These are phyloP conservation scores for Casuarina cunninghamiana DNA, from an alignment of 306 rosid genomes.

Conservation along the genomic window DNA sequence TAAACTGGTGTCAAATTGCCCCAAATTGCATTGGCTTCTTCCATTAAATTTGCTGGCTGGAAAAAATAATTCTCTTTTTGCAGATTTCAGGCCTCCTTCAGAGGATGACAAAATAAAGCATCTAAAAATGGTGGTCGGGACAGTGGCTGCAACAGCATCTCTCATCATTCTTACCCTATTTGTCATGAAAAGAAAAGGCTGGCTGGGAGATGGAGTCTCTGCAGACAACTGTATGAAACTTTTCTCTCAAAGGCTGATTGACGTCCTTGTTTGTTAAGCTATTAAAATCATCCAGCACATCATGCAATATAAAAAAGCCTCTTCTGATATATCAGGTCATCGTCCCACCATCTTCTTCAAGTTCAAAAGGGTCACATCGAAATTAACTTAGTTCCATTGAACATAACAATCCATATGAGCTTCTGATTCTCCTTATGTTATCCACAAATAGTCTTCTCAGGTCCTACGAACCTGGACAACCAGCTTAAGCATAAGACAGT, in stretches of 20 bases:
- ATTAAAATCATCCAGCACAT: conserved; percentile 2
- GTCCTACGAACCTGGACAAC: background rate
- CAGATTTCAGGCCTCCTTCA: conserved; percentile 77
- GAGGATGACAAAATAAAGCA: conserved; percentile 23
- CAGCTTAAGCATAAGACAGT: background rate
- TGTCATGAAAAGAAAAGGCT: conserved; percentile 63
- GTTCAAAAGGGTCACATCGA: background rate
- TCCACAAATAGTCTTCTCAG: background rate
- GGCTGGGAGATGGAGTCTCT: conserved; percentile 59
- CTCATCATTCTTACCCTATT: conserved; percentile 46
- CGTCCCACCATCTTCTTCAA: background rate
- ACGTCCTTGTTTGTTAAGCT: background rate
- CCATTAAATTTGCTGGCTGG: conserved; percentile 24
- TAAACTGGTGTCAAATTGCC: conserved; percentile 5
- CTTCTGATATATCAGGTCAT: background rate
- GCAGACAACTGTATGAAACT: conserved; percentile 61
- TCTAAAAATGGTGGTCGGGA: conserved; percentile 30
- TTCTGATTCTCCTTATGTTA: background rate
- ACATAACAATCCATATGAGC: background rate
- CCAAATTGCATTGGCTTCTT: conserved; percentile 11
- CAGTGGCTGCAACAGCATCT: conserved; percentile 37
- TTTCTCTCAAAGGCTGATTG: conserved; percentile 8
- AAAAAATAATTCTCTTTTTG: conserved; percentile 23
- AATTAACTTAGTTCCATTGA: background rate
- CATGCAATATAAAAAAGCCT: background rate